These are phyloP conservation scores for Fistulifera solaris DNA, from an alignment of 108 stramenopile species.

Conservation along the genomic window DNA sequence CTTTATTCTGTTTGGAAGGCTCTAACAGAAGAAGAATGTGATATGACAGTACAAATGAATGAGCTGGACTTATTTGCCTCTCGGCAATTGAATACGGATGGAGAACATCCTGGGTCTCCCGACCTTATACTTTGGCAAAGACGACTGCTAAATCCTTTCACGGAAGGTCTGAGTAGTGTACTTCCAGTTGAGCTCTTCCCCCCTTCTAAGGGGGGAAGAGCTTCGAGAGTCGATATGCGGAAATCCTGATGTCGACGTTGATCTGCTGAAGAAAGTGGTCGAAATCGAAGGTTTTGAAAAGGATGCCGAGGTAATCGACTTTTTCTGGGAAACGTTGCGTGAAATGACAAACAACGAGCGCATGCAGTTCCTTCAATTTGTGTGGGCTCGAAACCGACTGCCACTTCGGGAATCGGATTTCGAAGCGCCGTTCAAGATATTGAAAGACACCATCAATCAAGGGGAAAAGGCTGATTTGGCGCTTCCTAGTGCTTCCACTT, in stretches of 20 bases:
- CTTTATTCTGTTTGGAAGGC: slow-evolving; percentile 65
- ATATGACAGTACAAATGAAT: slow-evolving; percentile 18
- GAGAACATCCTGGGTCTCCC: background rate
- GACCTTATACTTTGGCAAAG: slow-evolving; percentile 42
- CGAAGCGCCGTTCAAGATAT: slow-evolving; percentile 89
- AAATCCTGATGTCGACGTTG: slow-evolving; percentile 91
- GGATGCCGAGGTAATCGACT: slow-evolving; percentile 60
- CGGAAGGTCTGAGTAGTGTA: slow-evolving; percentile 85
- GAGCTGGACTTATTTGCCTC: slow-evolving; percentile 67
- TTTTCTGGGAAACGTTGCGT: slow-evolving; percentile 90
- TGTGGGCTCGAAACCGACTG: slow-evolving; percentile 92
- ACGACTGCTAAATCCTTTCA: slow-evolving; percentile 73
- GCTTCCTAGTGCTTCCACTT: slow-evolving; percentile 93
- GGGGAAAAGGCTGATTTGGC: slow-evolving; percentile 60
- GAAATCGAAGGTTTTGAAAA: slow-evolving; percentile 91
- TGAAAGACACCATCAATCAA: slow-evolving; percentile 38
- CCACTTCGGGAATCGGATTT: slow-evolving; percentile 82
- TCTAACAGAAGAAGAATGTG: slow-evolving; percentile 43
- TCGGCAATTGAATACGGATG: slow-evolving; percentile 14
- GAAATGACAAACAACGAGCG: slow-evolving; percentile 83
- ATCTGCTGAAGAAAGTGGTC: slow-evolving; percentile 72
- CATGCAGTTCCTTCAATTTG: slow-evolving; percentile 90
- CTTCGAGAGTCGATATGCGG: slow-evolving; percentile 86
- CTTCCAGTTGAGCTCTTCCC: slow-evolving; percentile 87
- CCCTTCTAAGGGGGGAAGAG: slow-evolving; percentile 75